phyloP scores from a whole-genome alignment of 2,329 filamentous ascomycete species.

The Neofusicoccum cordaticola region DNA sequence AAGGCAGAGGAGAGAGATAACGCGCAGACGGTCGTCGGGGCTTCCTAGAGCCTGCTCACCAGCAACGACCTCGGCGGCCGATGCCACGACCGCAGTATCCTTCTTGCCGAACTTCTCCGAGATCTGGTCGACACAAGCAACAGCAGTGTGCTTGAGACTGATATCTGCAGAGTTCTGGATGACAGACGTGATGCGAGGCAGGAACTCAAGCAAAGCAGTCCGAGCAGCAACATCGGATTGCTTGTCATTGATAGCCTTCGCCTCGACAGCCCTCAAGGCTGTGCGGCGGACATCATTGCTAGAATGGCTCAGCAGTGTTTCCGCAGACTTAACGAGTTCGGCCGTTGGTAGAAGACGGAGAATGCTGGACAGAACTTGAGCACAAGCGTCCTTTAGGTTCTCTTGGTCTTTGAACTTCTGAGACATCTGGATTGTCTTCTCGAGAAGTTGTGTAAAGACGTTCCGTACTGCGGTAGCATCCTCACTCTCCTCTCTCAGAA shows the following conservation, averaged over 20 bases:
- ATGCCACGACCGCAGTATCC: constrained; percentile 71
- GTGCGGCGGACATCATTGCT: constrained; percentile 73
- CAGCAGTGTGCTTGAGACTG: constrained; percentile 77
- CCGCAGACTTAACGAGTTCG: constrained; percentile 86
- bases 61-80: constrained; percentile 73
- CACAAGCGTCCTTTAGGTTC: constrained; percentile 45
- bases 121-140: constrained; percentile 89
- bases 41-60: constrained; percentile 74
- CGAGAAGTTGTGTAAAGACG: constrained; percentile 38
- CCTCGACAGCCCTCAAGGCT: constrained; percentile 68
- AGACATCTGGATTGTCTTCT: constrained; percentile 53
- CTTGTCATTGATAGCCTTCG: constrained; percentile 71
- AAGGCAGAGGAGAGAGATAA: constrained; percentile 84
- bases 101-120: constrained; percentile 94
- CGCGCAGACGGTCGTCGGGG: constrained; percentile 66
- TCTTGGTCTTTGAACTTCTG: constrained; percentile 55
- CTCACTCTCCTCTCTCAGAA: constrained; percentile 27
- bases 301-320: constrained; percentile 73
- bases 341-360: constrained; percentile 79
- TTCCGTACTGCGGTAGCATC: constrained; percentile 29
- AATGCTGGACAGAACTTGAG: constrained; percentile 73
- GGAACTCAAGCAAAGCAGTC: constrained; percentile 69
- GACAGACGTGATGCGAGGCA: constrained; percentile 74
- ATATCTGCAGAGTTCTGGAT: constrained; percentile 70
- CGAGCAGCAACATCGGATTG: constrained; percentile 67